Evolutionary conservation across 129 eudicot species (phyloP).

Genomic region (Arctium minus): DNA sequence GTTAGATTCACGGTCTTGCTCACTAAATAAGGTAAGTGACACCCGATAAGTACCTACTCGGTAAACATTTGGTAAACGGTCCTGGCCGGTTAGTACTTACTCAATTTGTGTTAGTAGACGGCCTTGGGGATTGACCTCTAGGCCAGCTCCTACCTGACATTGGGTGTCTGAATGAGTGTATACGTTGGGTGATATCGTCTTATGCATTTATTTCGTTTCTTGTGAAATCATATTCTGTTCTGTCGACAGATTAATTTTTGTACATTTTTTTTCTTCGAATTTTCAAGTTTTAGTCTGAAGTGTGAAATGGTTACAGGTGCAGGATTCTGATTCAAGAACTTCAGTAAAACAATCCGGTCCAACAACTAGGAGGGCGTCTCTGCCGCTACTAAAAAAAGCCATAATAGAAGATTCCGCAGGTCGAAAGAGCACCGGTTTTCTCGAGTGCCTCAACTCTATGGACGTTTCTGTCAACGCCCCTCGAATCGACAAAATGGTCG

Average conservation of each 20-base stretch:
- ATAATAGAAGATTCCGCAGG: slow-evolving; percentile 24
- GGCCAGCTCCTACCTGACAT: not conserved
- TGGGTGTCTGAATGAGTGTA: not conserved
- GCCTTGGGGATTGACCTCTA: not conserved
- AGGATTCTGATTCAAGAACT: slow-evolving; percentile 50
- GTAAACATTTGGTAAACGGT: too few relatives aligned
- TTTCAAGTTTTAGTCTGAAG: slow-evolving; percentile 3
- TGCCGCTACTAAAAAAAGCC: slow-evolving; percentile 52
- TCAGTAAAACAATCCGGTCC: slow-evolving; percentile 49
- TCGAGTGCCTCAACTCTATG: slow-evolving; percentile 53
- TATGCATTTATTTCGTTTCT: not conserved
- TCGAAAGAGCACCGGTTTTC: slow-evolving; percentile 42
- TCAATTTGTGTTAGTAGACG: not conserved
- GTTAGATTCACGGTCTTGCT: too few relatives aligned
- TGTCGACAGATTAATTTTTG: not conserved
- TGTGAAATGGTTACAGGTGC: slow-evolving; percentile 20
- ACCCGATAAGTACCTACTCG: too few relatives aligned
- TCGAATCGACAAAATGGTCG: slow-evolving; percentile 81
- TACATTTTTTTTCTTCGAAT: not conserved
- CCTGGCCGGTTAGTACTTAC: not conserved
- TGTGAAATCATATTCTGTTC: not conserved
- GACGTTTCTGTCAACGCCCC: slow-evolving; percentile 92
- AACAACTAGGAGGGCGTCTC: slow-evolving; percentile 68
- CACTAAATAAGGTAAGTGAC: too few relatives aligned
- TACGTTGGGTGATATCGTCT: not conserved